phyloP scores from a whole-genome alignment of 148 eudicot species.

The Diospyros kaki region DNA sequence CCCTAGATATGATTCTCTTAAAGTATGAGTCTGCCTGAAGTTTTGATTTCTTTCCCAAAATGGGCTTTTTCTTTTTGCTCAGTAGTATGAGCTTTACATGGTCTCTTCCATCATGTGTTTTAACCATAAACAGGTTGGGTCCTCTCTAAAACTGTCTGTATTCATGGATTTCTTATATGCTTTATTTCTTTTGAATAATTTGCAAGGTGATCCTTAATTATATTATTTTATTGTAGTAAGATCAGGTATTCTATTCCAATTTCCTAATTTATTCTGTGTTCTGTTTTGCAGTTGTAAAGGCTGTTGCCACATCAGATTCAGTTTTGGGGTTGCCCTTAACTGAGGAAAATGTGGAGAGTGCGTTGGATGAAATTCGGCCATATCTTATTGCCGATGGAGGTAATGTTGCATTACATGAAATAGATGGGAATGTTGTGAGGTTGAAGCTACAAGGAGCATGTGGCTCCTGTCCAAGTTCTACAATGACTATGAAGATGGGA shows the following conservation, averaged over 20 bases:
- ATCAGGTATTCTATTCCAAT: neutral
- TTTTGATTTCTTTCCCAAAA: no score
- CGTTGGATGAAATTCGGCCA: conserved; percentile 83
- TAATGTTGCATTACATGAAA: conserved; percentile 86
- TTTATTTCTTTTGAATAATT: no score
- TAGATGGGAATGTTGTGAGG: conserved; percentile 80
- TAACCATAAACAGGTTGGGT: no score
- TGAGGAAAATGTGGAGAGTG: conserved; percentile 78
- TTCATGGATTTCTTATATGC: neutral
- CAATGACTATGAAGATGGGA: conserved; percentile 86
- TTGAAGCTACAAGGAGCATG: conserved; percentile 92
- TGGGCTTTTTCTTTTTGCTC: no score
- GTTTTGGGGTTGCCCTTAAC: conserved; percentile 75
- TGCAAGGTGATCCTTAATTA: no score
- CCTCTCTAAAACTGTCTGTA: neutral
- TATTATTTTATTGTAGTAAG: neutral
- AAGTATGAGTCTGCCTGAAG: no score
- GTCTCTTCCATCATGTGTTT: no score
- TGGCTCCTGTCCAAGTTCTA: conserved; percentile 94
- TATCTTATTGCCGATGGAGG: conserved; percentile 93
- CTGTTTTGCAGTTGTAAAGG: conserved; percentile 58
- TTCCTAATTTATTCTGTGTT: neutral
- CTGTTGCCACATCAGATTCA: conserved; percentile 68
- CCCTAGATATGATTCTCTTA: no score
- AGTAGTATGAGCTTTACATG: no score